Base-by-base conservation (phyloP, 306 rosid genomes). In the Vigna radiata region DNA sequence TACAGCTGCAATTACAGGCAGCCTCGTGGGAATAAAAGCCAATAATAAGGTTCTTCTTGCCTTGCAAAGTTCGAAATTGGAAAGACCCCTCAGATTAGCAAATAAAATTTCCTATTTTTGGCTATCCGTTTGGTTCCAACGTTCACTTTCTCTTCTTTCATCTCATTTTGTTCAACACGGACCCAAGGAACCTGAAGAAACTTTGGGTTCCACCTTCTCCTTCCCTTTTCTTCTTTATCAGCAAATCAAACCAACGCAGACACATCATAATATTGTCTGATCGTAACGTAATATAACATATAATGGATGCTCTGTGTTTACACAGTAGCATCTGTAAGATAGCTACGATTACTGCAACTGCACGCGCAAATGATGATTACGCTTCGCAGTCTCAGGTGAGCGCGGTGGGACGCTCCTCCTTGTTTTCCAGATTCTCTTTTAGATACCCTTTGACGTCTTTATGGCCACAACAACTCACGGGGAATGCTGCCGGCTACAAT, bases 221-320 rank as follows among this genome's bases (percentile, higher is more conserved):
- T 62, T 59, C 25, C 61, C 70, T 12, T 53, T 13, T 15, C 66
- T 60, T 29, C 62, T 21, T 8, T 53, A 27, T 1, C 41, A 18
- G 10, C 53, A 41, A 43, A 41, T 16, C 44, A 46, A 67, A 39
- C 46, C 31, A 52, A 9, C 55, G 0, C 12, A 29, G 2, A 3
- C 44, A 15, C 14, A 7, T 31, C 23, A 4, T 11, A 6, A 13
- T 2, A 50, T 10, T 50, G 11, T 36, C 8, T 23, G 4, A 21
- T 17, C 29, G 12, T 36, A 49, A 55, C 31, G 16, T 44, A 25
- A 23, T 1, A 27, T 8, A 43, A 8, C 46, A 11, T 1, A 31
- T 0, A 54, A 93, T 93, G 91, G 94, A 93, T 61, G 29, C 75
- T 64, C 12, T 89, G 73, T 89, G 80, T 75, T 75, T 88, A 74